These are phyloP conservation scores for Amauroascus verrucosus DNA, from an alignment of 2,329 filamentous ascomycete species.

Conservation along the genomic window DNA sequence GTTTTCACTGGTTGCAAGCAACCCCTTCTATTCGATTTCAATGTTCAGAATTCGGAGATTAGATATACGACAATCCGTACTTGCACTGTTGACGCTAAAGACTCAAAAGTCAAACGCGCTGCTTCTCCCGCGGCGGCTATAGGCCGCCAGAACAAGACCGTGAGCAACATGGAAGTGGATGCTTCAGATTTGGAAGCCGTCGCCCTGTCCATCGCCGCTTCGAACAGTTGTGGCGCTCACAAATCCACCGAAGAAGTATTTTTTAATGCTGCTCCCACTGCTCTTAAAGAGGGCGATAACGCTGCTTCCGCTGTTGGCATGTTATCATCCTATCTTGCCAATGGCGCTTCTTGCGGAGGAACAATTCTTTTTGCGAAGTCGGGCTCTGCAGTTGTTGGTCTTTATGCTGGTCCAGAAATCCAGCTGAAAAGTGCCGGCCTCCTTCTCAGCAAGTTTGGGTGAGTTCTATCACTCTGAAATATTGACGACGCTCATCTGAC, in stretches of 20 bases:
- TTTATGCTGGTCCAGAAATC: conserved; percentile 12
- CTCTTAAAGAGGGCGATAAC: not conserved
- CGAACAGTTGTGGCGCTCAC: not conserved
- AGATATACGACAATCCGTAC: conserved; percentile 6
- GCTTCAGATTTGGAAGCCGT: not conserved
- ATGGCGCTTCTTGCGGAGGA: conserved; percentile 4
- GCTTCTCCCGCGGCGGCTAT: no score
- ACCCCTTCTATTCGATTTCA: conserved; percentile 13
- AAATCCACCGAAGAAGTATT: not conserved
- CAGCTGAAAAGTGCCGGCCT: not conserved
- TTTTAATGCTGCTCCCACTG: not conserved
- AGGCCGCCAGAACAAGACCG: not conserved
- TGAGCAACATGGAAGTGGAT: not conserved
- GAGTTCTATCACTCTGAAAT: not conserved
- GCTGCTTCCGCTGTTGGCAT: not conserved
- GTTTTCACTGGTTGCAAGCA: conserved; percentile 5
- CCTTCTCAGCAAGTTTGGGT: conserved; percentile 8
- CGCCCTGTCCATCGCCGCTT: not conserved
- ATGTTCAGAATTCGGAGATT: conserved; percentile 7
- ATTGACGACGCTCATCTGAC: not conserved
- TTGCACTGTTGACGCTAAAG: not conserved
- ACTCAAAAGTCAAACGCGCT: not conserved
- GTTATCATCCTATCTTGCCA: not conserved
- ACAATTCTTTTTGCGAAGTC: conserved; percentile 11
- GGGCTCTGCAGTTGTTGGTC: conserved; percentile 9